Conservation (phyloP, 2,329 filamentous ascomycete species). For the Fusarium nanum region DNA sequence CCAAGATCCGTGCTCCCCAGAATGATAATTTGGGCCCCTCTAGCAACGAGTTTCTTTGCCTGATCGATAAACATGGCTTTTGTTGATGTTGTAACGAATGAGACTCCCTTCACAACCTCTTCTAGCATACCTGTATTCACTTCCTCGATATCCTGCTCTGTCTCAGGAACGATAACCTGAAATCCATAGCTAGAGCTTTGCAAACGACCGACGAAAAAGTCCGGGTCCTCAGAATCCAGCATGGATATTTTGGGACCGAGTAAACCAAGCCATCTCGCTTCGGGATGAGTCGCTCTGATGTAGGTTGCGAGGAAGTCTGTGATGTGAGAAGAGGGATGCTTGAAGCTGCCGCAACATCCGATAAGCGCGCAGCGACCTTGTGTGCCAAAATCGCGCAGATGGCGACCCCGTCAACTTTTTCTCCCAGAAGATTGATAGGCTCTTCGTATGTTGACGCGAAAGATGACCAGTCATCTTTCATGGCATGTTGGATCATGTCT, state of each 20-base stretch:
- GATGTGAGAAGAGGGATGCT: not conserved
- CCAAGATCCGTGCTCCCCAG: slow-evolving; percentile 1
- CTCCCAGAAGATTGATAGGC: not conserved
- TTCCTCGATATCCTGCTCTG: not conserved
- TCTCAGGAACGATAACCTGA: not conserved
- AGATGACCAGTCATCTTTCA: not conserved
- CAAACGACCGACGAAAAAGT: not conserved
- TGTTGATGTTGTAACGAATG: not conserved
- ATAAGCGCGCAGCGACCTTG: not conserved
- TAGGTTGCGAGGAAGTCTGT: not conserved
- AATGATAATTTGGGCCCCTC: not conserved
- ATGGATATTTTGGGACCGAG: not conserved
- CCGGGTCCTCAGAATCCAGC: not conserved
- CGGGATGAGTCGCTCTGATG: not conserved
- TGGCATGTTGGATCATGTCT: slow-evolving; percentile 7
- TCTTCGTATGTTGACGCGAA: not conserved
- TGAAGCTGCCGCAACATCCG: not conserved
- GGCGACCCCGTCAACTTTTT: not conserved
- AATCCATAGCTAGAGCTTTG: not conserved
- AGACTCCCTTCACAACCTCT: slow-evolving; percentile 1
- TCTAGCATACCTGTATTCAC: not conserved
- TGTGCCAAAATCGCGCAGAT: slow-evolving; percentile 10
- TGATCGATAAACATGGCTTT: not conserved
- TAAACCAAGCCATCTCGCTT: not conserved
- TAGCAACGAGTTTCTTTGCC: not conserved